A percentile compares a stretch with the other conserved stretches of the same genome.
phyloP scores from a whole-genome alignment of 192 early-diverging fungal genomes.

The Chytriomyces confervae region DNA sequence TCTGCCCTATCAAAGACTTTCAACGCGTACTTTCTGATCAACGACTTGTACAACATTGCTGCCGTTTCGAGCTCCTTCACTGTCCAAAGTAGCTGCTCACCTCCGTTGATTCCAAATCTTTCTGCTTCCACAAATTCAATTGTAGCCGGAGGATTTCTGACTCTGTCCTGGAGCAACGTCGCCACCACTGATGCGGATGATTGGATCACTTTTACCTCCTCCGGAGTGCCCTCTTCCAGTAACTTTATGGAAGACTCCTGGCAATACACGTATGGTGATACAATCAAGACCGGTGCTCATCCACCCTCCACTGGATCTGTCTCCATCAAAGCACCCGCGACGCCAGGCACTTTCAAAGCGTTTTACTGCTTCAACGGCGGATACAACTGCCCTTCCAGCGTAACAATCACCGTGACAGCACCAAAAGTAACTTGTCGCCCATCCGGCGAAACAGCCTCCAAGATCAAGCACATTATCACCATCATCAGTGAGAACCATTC shows the following conservation, averaged over 20 bases:
- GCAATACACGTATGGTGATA: constrained; percentile 26
- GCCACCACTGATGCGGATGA: background rate
- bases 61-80: constrained; percentile 9
- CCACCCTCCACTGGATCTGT: background rate
- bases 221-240: background rate
- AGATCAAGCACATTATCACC: constrained; percentile 20
- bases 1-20: background rate
- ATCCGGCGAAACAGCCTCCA: constrained; percentile 2
- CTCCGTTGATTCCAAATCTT: background rate
- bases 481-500: constrained; percentile 27
- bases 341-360: constrained; percentile 14
- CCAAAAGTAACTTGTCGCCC: constrained; percentile 9
- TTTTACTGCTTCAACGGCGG: constrained; percentile 24
- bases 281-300: background rate
- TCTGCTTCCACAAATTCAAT: background rate
- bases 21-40: constrained; percentile 15
- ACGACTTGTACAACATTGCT: background rate
- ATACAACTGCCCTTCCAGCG: constrained; percentile 11
- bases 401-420: background rate
- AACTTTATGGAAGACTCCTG: constrained; percentile 17
- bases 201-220: constrained; percentile 4
- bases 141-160: background rate
- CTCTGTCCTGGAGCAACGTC: background rate
- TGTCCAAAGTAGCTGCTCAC: background rate
- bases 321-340: constrained; percentile 21